Percentiles rank a stretch among this genome's conserved stretches.
phyloP scores from a whole-genome alignment of 352 stramenopile genomes.

The Globisporangium canariense region DNA sequence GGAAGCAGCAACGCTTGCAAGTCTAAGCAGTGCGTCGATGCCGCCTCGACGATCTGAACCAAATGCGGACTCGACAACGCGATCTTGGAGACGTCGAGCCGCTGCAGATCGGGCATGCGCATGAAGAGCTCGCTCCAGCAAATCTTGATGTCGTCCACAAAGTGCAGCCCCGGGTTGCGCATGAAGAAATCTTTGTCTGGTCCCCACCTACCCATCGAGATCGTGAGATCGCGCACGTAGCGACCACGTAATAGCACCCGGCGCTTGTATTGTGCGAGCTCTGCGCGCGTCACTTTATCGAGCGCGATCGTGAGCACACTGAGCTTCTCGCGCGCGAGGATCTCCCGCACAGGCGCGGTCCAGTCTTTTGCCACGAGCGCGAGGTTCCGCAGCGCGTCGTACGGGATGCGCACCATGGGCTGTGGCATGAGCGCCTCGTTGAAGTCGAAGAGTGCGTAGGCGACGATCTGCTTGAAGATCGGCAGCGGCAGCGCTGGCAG shows the following conservation, averaged over 20 bases:
- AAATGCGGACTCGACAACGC: conserved; percentile 33
- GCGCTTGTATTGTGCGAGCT: conserved; percentile 17
- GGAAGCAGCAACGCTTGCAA: conserved; percentile 40
- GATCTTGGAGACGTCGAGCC: conserved; percentile 36
- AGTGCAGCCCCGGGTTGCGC: conserved; percentile 17
- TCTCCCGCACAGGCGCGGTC: conserved; percentile 29
- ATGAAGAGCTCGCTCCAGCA: conserved; percentile 37
- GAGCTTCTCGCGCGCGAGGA: conserved; percentile 23
- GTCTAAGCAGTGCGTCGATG: conserved; percentile 26
- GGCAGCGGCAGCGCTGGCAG: conserved; percentile 24
- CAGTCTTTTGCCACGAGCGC: conserved; percentile 36
- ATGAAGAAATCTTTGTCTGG: conserved; percentile 28
- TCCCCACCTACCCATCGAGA: conserved; percentile 23
- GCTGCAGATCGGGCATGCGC: conserved; percentile 31
- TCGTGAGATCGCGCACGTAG: conserved; percentile 24
- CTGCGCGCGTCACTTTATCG: conserved; percentile 21
- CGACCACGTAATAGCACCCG: conserved; percentile 23
- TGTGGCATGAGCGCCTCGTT: conserved; percentile 16
- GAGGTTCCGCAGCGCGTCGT: conserved; percentile 18
- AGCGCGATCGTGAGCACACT: conserved; percentile 31
- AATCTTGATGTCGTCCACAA: conserved; percentile 21
- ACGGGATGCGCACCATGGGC: conserved; percentile 4
- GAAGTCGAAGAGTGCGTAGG: conserved; percentile 24
- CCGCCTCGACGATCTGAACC: conserved; percentile 30
- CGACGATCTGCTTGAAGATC: conserved; percentile 31